Percentiles rank a stretch among this genome's conserved stretches.
These are phyloP conservation scores for Geotrichum candidum DNA, from an alignment of 1,139 yeast species.

Conservation along the genomic window DNA sequence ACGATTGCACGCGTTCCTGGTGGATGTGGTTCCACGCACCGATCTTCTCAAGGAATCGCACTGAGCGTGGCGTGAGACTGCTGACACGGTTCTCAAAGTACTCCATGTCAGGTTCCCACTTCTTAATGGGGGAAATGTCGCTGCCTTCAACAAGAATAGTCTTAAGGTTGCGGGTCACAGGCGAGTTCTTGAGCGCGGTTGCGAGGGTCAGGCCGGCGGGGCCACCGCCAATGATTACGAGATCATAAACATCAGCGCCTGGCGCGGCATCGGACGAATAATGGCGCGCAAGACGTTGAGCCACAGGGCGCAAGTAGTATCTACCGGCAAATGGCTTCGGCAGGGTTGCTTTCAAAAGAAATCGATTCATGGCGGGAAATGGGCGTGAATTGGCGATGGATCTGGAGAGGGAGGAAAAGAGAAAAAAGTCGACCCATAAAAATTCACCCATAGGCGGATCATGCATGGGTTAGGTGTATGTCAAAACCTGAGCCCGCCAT, in stretches of 20 bases:
- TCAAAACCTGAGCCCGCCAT: too few relatives aligned
- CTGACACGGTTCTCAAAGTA: slow-evolving; percentile 74
- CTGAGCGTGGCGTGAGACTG: slow-evolving; percentile 76
- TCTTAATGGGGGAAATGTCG: slow-evolving; percentile 47
- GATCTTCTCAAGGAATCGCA: slow-evolving; percentile 56
- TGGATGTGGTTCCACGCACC: slow-evolving; percentile 74
- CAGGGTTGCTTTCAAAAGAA: neutral
- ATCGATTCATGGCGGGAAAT: neutral
- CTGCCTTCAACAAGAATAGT: slow-evolving; percentile 73
- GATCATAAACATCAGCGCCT: slow-evolving; percentile 42
- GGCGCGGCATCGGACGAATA: neutral
- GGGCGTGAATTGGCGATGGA: neutral
- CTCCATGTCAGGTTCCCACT: slow-evolving; percentile 51
- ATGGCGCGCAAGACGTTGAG: neutral
- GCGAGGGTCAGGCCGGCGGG: slow-evolving; percentile 92
- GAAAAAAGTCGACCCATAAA: neutral
- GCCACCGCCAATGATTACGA: slow-evolving; percentile 93
- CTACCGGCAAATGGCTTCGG: neutral
- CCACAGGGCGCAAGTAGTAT: neutral
- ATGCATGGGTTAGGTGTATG: neutral
- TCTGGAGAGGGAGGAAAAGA: neutral
- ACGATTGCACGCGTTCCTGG: slow-evolving; percentile 65
- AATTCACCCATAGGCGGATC: neutral
- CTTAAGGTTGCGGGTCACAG: slow-evolving; percentile 51
- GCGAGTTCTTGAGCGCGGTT: slow-evolving; percentile 65